Conservation (phyloP, 345 rosid genomes). For the Eucalyptus pauciflora region DNA sequence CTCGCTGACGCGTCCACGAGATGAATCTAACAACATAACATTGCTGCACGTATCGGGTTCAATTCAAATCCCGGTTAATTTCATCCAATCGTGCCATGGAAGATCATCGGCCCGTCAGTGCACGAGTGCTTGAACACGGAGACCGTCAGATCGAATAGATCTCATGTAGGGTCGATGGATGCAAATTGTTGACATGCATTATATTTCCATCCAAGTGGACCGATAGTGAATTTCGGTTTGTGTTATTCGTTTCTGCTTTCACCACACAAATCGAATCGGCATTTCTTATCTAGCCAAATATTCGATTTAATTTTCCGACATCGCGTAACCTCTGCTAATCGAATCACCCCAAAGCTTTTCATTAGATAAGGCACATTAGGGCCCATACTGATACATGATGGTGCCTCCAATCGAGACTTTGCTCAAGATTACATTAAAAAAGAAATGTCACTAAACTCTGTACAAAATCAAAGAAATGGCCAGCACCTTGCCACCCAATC, state of each 20-base stretch:
- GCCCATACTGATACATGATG: background rate
- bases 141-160: accelerated
- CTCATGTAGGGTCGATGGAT: background rate
- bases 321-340: background rate
- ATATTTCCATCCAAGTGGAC: background rate
- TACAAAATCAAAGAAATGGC: background rate
- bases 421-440: background rate
- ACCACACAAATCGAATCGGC: accelerated
- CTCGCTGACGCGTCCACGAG: background rate
- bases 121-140: background rate
- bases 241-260: background rate
- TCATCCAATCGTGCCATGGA: background rate
- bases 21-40: background rate
- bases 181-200: background rate
- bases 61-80: background rate
- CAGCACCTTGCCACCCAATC: background rate
- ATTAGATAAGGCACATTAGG: background rate
- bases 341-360: background rate
- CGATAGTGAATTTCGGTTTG: background rate
- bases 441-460: background rate
- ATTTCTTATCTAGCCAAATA: background rate
- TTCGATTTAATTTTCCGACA: background rate
- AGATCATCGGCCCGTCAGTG: background rate
- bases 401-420: background rate
- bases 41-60: background rate